Percentiles rank a stretch among this genome's conserved stretches.
phyloP scores from a whole-genome alignment of 2,329 filamentous ascomycete genomes.

The Trichoderma koningiopsis region DNA sequence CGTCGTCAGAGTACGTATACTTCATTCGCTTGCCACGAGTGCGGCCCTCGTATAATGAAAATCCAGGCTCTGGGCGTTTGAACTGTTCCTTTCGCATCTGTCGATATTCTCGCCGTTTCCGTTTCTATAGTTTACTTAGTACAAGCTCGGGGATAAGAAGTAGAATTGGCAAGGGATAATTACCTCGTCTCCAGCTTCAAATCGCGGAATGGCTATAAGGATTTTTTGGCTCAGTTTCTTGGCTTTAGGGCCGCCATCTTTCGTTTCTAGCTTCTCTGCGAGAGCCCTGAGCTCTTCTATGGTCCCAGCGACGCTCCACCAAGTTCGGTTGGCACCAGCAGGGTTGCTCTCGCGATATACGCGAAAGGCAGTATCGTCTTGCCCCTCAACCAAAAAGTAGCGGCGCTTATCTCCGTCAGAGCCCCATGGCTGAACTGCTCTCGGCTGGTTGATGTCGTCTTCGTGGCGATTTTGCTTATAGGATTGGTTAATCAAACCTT shows the following conservation, averaged over 20 bases:
- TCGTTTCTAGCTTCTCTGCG: constrained; percentile 72
- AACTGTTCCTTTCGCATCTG: constrained; percentile 84
- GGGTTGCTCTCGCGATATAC: constrained; percentile 94
- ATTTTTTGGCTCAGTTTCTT: constrained; percentile 79
- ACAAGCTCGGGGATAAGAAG: neutral
- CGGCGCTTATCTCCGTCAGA: constrained; percentile 85
- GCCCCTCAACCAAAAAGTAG: constrained; percentile 91
- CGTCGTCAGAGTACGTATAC: constrained; percentile 93
- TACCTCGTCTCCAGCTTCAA: constrained; percentile 91
- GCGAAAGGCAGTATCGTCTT: constrained; percentile 91
- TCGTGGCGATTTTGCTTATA: constrained; percentile 89
- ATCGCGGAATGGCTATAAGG: constrained; percentile 76
- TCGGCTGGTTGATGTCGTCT: constrained; percentile 76
- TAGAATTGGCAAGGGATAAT: constrained; percentile 31
- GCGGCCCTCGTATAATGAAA: constrained; percentile 92
- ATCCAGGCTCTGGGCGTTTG: constrained; percentile 81
- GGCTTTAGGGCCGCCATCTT: constrained; percentile 80
- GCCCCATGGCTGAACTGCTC: constrained; percentile 90
- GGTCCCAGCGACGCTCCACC: constrained; percentile 89
- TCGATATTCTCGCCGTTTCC: constrained; percentile 88
- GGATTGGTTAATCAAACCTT: constrained; percentile 77
- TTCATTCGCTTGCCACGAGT: constrained; percentile 95
- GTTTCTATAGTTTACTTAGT: constrained; percentile 64
- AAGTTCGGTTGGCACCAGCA: constrained; percentile 72
- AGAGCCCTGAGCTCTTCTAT: constrained; percentile 83